phyloP scores from a whole-genome alignment of 257 asterid species.

The Oldenlandia corymbosa region DNA sequence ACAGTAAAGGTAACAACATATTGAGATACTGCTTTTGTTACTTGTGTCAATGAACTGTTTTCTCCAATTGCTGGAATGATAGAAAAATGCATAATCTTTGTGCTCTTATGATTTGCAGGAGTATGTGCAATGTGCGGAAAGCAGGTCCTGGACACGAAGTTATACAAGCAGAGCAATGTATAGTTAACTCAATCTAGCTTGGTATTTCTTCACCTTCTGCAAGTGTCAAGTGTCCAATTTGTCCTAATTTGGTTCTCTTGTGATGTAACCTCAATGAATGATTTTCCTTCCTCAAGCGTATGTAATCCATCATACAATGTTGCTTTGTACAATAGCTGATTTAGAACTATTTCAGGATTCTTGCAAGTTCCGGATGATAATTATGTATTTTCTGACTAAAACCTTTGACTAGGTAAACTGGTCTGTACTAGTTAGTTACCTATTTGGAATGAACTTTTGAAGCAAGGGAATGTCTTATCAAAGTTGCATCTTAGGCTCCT shows the following conservation, averaged over 20 bases:
- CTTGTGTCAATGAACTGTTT: too few relatives aligned
- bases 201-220: not conserved
- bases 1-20: constrained; percentile 65
- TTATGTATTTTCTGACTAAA: too few relatives aligned
- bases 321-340: not conserved
- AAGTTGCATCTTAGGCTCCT: too few relatives aligned
- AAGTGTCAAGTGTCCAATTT: not conserved
- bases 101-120: constrained; percentile 49
- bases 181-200: constrained; percentile 28
- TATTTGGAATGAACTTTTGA: too few relatives aligned
- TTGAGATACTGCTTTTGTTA: not conserved
- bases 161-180: constrained; percentile 95
- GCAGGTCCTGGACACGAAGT: constrained; percentile 94
- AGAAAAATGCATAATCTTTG: not conserved
- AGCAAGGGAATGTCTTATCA: too few relatives aligned
- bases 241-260: not conserved
- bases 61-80: not conserved
- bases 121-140: constrained; percentile 99
- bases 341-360: not conserved
- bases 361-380: too few relatives aligned
- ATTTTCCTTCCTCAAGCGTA: not conserved
- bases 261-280: constrained; percentile 1
- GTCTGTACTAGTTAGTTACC: too few relatives aligned
- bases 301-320: not conserved
- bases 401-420: too few relatives aligned